Percentiles rank a stretch among this genome's conserved stretches.
phyloP scores from a whole-genome alignment of 176 grass and related monocot genomes.

The Bromus sterilis region DNA sequence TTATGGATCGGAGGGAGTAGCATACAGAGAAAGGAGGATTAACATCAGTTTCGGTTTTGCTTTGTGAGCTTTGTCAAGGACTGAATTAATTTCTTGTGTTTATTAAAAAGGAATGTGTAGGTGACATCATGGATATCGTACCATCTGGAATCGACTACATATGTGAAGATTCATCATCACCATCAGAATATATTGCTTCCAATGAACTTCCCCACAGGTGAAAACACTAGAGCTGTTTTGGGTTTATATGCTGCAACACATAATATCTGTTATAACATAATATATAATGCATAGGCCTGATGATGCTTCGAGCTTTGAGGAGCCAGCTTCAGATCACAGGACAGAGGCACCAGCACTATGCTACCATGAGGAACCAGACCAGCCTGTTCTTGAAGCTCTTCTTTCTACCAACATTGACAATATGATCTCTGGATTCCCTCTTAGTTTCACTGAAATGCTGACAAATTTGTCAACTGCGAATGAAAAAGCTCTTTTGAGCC shows the following conservation, averaged over 20 bases:
- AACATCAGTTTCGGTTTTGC: neutral
- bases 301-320: constrained; percentile 36
- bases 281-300: constrained; percentile 12
- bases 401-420: constrained; percentile 19
- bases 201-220: constrained; percentile 49
- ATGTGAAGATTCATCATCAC: constrained; percentile 44
- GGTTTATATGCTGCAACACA: neutral
- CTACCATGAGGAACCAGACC: constrained; percentile 26
- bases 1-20: too few species aligned
- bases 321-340: constrained; percentile 15
- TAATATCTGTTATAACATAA: neutral
- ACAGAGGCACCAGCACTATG: constrained; percentile 20
- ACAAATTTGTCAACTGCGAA: constrained; percentile 33
- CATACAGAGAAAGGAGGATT: neutral
- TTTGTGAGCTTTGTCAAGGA: constrained; percentile 13
- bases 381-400: constrained; percentile 17
- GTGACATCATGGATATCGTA: constrained; percentile 31
- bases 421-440: constrained; percentile 35
- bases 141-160: constrained; percentile 32
- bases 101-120: constrained; percentile 35
- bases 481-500: too few species aligned
- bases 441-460: constrained; percentile 51
- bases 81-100: neutral
- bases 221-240: neutral
- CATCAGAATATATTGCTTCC: constrained; percentile 50